A percentile compares a stretch with the other conserved stretches of the same genome.
These are phyloP conservation scores for Chaetomiaceae sp. DNA, from an alignment of 2,329 filamentous ascomycete genomes.

Conservation along the genomic window DNA sequence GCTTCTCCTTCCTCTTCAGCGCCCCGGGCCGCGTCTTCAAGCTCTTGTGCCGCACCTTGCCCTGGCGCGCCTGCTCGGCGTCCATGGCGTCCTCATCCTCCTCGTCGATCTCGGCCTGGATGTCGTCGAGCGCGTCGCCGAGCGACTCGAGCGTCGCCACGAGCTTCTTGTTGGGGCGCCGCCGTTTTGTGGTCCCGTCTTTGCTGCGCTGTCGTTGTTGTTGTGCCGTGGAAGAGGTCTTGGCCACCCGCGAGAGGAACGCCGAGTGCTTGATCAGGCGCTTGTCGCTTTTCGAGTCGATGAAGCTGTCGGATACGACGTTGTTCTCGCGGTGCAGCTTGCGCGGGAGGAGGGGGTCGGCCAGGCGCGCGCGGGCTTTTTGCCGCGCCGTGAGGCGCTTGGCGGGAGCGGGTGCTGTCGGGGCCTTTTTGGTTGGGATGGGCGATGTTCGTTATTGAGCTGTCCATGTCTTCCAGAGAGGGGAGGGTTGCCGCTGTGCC, in stretches of 20 bases:
- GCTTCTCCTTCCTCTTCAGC: slow-evolving; percentile 73
- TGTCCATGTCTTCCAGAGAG: too few relatives aligned
- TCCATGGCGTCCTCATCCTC: slow-evolving; percentile 37
- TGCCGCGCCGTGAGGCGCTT: slow-evolving; percentile 54
- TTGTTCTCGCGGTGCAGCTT: slow-evolving; percentile 49
- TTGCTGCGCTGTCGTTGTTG: too few relatives aligned
- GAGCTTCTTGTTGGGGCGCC: slow-evolving; percentile 61
- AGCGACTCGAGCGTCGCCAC: slow-evolving; percentile 69
- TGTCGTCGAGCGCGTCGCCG: slow-evolving; percentile 72
- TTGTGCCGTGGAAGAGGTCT: slow-evolving; percentile 43
- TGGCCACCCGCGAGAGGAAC: slow-evolving; percentile 72
- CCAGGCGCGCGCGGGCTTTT: slow-evolving; percentile 49
- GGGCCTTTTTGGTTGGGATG: slow-evolving; percentile 26
- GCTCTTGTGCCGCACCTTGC: slow-evolving; percentile 68
- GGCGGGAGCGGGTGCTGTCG: slow-evolving; percentile 20
- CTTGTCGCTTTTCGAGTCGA: slow-evolving; percentile 76
- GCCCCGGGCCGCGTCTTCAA: slow-evolving; percentile 72
- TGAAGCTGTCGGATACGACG: slow-evolving; percentile 53
- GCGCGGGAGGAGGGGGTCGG: slow-evolving; percentile 47
- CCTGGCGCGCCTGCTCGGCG: slow-evolving; percentile 39
- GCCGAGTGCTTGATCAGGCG: slow-evolving; percentile 73
- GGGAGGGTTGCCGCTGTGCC: too few relatives aligned
- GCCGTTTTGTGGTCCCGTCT: background rate
- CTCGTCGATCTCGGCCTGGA: slow-evolving; percentile 44
- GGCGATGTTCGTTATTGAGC: too few relatives aligned